Base-by-base conservation (phyloP, 768 basidiomycete genomes). In the Phlebiopsis flavidoalba region DNA sequence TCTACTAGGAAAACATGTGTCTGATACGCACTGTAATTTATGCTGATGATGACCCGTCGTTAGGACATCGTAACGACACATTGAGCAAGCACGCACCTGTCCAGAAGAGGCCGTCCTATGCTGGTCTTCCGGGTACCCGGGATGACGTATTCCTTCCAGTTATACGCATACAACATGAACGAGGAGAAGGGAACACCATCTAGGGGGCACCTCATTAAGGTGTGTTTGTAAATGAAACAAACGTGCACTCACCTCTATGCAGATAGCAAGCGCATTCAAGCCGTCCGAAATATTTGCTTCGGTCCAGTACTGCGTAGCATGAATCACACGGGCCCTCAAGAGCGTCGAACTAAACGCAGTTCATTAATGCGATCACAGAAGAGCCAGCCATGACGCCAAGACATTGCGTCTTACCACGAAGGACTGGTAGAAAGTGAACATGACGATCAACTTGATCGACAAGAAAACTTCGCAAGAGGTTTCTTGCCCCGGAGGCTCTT, bases 391-490 rank as follows among this genome's bases (percentile, higher is more conserved):
- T 19, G 21, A 7, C 12, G 19, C 8, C 31, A 14, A 12, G 37
- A 1, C 21, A 21, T 24, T 15, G 54, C 21, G 74, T n/a, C 86
- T 57, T 67, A 89, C 87, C 54, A 91, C 72, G 66, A 93, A 89
- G 1, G 82, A 79, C 67, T 95, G 94, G 71, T 95, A 96, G 72
- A 91, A 95, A 0, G 92, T 93, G 70, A 89, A 85, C 83, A 93
- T 86, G 48, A 93, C 89, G 52, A 93, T 89, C 33, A 91, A 74
- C 72, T 95, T 95, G 77, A 96, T 94, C 2, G 84, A 76, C 62
- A 95, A 69, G 72, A 96, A 96, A 76, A 95, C 95, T 24, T 87
- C 83, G 31, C 95, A 75, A 26, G 93, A 95, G 26, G 26, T 6
- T 26, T 87, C 80, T 17, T 84, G 80, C 36, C 87, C 91, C 58